A percentile compares a stretch with the other conserved stretches of the same genome.
Conservation (phyloP, 352 stramenopile genomes). For the Aphanomyces cochlioides region DNA sequence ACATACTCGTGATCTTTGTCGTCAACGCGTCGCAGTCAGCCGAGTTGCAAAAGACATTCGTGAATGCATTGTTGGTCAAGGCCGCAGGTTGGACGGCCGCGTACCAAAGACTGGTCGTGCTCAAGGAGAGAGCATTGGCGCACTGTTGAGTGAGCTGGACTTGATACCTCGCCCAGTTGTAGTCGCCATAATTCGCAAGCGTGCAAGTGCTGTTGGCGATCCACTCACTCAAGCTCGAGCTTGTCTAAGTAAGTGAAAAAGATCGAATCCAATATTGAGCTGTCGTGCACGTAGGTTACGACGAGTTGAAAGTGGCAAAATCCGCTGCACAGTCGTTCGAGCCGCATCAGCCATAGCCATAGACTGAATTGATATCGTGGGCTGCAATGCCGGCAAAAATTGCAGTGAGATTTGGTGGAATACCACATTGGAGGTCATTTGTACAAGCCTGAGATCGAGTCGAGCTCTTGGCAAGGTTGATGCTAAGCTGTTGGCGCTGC, state of each 20-base stretch:
- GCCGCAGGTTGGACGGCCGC: not conserved
- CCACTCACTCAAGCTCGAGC: too few relatives aligned
- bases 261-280: too few relatives aligned
- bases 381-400: not conserved
- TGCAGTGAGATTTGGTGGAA: too few relatives aligned
- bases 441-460: not conserved
- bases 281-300: not conserved
- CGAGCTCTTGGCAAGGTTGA: too few relatives aligned
- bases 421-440: not conserved
- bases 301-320: not conserved
- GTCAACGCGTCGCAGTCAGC: not conserved
- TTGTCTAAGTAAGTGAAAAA: too few relatives aligned
- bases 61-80: not conserved
- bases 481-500: too few relatives aligned
- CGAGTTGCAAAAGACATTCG: not conserved
- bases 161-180: not conserved
- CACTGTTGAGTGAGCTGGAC: not conserved
- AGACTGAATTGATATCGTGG: not conserved
- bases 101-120: not conserved
- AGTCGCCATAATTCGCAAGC: not conserved
- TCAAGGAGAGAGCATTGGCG: not conserved
- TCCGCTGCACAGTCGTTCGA: not conserved
- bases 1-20: not conserved
- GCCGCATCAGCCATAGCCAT: not conserved
- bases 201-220: not conserved